Evolutionary conservation across 2,329 filamentous ascomycete species (phyloP), one percentile per base, ranked within the genome.

Genomic region (Colletotrichum spinosum): DNA sequence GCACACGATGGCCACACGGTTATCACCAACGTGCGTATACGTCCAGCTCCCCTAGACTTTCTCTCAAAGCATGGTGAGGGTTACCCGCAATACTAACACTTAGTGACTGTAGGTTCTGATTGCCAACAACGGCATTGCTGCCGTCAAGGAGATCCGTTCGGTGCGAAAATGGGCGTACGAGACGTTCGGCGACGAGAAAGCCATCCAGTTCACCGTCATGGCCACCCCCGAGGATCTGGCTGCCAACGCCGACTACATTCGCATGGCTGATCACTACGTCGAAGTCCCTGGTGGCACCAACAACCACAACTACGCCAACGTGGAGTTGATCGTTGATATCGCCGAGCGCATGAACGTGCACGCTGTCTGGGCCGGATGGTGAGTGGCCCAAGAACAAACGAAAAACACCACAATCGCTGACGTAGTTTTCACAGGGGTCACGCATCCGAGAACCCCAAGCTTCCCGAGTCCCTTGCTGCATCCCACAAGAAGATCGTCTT

Each of bases 161-260:
- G 95, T 99, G 76, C 92, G 96, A 80, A 99, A 98, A 94, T 99
- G 96, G 96, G 96, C 96, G 68, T 99, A 99, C 89, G 96, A 99
- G 83, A 97, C 93, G 8, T 99, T 99, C 78, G 95, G 96, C 83
- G 94, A 99, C 82, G 96, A 99, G 85, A 89, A 92, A 76, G 96
- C 95, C 73, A 97, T 99, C 77, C 94, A 98, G 78, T 99, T 99
- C 84, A 99, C 96, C 69, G 96, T 99, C 78, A 99, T 99, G 96
- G 96, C 96, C 72, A 99, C 96, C 44, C 96, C 96, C 54, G 96
- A 99, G 83, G 96, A 99, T 90, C 81, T 99, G 77, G 89, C 91
- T 78, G 96, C 96, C 78, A 99, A 99, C 79, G 96, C 96, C 72
- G 96, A 99, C 82, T 99, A 99, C 83, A 99, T 99, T 78, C 90